Evolutionary conservation across 1,284 basidiomycete species (phyloP), one percentile per base, ranked within the genome.

Genomic region (Coriolopsis trogii): DNA sequence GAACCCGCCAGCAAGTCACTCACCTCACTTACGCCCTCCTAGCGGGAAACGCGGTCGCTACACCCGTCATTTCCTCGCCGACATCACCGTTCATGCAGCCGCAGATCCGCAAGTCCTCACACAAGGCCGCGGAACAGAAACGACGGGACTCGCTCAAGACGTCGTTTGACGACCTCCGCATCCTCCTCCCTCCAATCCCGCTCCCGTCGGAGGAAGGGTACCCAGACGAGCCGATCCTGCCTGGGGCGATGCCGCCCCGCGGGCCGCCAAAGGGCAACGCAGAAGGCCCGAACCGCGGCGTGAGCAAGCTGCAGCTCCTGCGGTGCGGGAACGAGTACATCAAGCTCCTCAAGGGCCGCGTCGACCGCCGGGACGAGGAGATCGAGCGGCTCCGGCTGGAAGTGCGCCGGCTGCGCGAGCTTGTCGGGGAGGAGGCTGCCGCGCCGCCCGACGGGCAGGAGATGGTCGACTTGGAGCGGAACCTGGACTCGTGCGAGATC

Each of bases 61-160:
- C 55, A 8, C 45, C 55, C 2, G 26, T 51, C 61, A 63, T 39
- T 36, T 52, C 55, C 23, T 65, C 66, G 24, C 61, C 67, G 1
- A 55, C 60, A 24, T 51, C 62, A n/a, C 53, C 65, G 12, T 59
- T 62, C 51, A 60, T 59, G 24, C 66, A 61, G 43, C 72, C 70
- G 41, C 65, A 71, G 25, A 70, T 80, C n/a, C 83, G 90, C 51
- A 93, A 94, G 66, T 91, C 91, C 0, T 95, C 94, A 0, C 96
- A 99, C 73, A 98, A 98, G 71, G 93, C 90, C 1, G 96, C 96
- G 0, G 96, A 99, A 71, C 96, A 99, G 69, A 96, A 97, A 68
- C 87, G 96, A 18, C 85, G 96, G 4, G 96, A 99, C 71, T 93
- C 90, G 31, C 83, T 99, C 60, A 99, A 99, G 73, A 88, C 89